These are phyloP conservation scores for Senna tora DNA, from an alignment of 306 rosid species.

Conservation along the genomic window DNA sequence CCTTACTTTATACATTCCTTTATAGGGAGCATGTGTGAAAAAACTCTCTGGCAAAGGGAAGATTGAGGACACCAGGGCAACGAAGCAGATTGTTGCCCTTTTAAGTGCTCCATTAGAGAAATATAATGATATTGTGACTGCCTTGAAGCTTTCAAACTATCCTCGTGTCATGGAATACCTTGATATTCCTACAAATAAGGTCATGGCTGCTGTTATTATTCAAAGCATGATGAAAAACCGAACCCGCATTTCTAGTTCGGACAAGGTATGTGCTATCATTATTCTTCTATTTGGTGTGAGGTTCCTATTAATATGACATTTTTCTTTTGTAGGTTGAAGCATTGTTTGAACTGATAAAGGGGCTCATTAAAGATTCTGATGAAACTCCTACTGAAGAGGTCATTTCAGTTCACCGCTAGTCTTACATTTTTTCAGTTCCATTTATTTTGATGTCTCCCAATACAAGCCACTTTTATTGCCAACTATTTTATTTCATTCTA, in stretches of 20 bases:
- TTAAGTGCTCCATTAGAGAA: conserved; percentile 97
- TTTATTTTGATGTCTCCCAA: conserved; percentile 24
- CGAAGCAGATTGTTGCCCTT: conserved; percentile 95
- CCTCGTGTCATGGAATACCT: conserved; percentile 92
- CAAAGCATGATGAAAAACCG: conserved; percentile 95
- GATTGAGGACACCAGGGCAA: conserved; percentile 85
- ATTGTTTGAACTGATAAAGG: conserved; percentile 86
- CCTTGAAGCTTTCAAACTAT: conserved; percentile 92
- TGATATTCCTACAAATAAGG: conserved; percentile 82
- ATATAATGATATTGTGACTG: conserved; percentile 93
- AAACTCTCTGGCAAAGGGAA: conserved; percentile 93
- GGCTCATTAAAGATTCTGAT: conserved; percentile 89
- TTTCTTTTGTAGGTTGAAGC: conserved; percentile 79
- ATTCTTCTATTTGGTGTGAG: conserved; percentile 34
- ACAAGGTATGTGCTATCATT: conserved; percentile 63
- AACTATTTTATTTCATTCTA: conserved; percentile 11
- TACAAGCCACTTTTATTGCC: conserved; percentile 19
- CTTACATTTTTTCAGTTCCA: conserved; percentile 21
- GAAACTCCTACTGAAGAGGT: conserved; percentile 78
- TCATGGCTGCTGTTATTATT: conserved; percentile 97
- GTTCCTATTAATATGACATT: conserved; percentile 42
- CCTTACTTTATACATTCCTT: conserved; percentile 35
- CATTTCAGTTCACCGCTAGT: conserved; percentile 31
- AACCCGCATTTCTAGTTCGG: conserved; percentile 78
- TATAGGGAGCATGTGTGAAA: conserved; percentile 89